phyloP scores from a whole-genome alignment of 768 basidiomycete species.

The Chlorophyllum brunneum region DNA sequence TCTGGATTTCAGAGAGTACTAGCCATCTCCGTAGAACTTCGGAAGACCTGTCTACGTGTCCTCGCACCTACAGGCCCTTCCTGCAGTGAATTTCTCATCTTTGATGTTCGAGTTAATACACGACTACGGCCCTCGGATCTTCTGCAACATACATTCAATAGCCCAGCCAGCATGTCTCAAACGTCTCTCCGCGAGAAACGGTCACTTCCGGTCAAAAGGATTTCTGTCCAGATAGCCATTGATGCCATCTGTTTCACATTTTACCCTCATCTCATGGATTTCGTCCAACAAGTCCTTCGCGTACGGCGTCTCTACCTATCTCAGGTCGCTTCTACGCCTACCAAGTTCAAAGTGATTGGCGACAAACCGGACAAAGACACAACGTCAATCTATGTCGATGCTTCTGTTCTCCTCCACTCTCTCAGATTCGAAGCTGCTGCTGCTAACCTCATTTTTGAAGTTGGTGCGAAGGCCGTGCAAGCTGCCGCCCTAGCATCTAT shows the following conservation, averaged over 20 bases:
- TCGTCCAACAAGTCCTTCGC: constrained; percentile 53
- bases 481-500: constrained; percentile 32
- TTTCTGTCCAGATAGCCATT: constrained; percentile 32
- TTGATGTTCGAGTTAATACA: constrained; percentile 24
- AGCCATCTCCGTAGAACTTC: constrained; percentile 24
- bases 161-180: constrained; percentile 37
- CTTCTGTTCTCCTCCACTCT: constrained; percentile 37
- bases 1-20: constrained; percentile 1
- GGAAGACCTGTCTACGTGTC: constrained; percentile 27
- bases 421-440: constrained; percentile 62
- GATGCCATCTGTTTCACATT: constrained; percentile 40
- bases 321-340: not conserved
- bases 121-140: constrained; percentile 23
- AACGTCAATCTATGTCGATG: constrained; percentile 24
- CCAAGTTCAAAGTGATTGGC: not conserved
- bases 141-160: constrained; percentile 22
- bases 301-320: constrained; percentile 36
- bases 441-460: constrained; percentile 65
- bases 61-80: constrained; percentile 26
- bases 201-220: constrained; percentile 25
- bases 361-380: constrained; percentile 15
- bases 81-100: constrained; percentile 30
- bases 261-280: constrained; percentile 57
- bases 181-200: constrained; percentile 38
- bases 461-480: constrained; percentile 40